These are phyloP conservation scores for Cordyceps javanica DNA, from an alignment of 2,329 filamentous ascomycete species.

Conservation along the genomic window DNA sequence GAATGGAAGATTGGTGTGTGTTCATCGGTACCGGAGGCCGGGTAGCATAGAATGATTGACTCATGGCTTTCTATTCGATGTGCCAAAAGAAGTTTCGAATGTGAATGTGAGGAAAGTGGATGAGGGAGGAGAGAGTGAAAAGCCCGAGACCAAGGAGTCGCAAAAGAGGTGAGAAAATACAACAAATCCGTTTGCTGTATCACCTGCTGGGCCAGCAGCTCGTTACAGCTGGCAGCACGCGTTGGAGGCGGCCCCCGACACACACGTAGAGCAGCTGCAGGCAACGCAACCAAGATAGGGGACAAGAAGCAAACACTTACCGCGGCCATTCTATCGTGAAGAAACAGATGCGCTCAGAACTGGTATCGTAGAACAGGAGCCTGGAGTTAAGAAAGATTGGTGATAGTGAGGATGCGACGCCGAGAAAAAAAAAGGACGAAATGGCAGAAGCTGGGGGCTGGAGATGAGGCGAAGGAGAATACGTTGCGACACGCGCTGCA, in stretches of 20 bases:
- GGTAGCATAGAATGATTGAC: not conserved
- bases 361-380: slow-evolving; percentile 5
- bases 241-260: not conserved
- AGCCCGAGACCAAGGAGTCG: not conserved
- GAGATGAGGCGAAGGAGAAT: slow-evolving; percentile 12
- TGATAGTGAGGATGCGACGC: slow-evolving; percentile 11
- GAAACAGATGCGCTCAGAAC: slow-evolving; percentile 20
- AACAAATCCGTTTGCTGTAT: slow-evolving; percentile 11
- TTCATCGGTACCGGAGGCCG: not conserved
- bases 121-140: not conserved
- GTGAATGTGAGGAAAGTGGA: not conserved
- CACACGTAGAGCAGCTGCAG: slow-evolving; percentile 10
- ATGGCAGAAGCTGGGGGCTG: slow-evolving; percentile 4
- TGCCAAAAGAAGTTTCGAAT: not conserved
- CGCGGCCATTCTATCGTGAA: slow-evolving; percentile 36
- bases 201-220: slow-evolving; percentile 4
- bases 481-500: slow-evolving; percentile 8
- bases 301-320: slow-evolving; percentile 26
- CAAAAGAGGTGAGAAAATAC: not conserved
- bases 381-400: slow-evolving; percentile 8
- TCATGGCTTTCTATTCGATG: slow-evolving; percentile 3
- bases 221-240: slow-evolving; percentile 13
- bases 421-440: slow-evolving; percentile 11
- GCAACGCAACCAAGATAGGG: slow-evolving; percentile 13
- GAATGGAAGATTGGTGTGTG: not conserved